phyloP scores from a whole-genome alignment of 768 basidiomycete genomes.

The Boletales sp. region DNA sequence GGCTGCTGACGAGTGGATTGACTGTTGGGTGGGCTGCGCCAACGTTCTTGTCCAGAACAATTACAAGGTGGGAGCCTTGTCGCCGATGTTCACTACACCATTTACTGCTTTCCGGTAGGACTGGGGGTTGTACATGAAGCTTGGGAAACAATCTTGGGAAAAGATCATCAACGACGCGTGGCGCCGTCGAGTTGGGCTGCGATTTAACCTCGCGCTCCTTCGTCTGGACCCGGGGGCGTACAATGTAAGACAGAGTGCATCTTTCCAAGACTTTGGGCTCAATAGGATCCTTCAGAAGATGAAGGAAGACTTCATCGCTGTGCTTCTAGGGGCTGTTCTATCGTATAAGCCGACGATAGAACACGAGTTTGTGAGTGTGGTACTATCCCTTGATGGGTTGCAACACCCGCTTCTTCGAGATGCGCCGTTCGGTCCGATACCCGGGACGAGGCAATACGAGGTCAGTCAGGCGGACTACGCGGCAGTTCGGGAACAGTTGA shows the following conservation, averaged over 20 bases:
- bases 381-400: slow-evolving; percentile 58
- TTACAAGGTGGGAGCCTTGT: slow-evolving; percentile 33
- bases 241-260: slow-evolving; percentile 36
- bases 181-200: slow-evolving; percentile 57
- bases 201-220: slow-evolving; percentile 56
- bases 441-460: slow-evolving; percentile 23
- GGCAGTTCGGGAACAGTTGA: slow-evolving; percentile 33
- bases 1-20: slow-evolving; percentile 56
- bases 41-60: slow-evolving; percentile 55
- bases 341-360: slow-evolving; percentile 49
- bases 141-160: slow-evolving; percentile 51
- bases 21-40: slow-evolving; percentile 73
- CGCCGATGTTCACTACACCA: background rate
- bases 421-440: slow-evolving; percentile 26
- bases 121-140: slow-evolving; percentile 57
- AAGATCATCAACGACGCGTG: slow-evolving; percentile 49
- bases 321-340: slow-evolving; percentile 51
- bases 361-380: slow-evolving; percentile 50
- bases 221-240: slow-evolving; percentile 61
- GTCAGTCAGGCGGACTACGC: slow-evolving; percentile 31
- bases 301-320: slow-evolving; percentile 48
- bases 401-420: slow-evolving; percentile 49
- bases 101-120: slow-evolving; percentile 35
- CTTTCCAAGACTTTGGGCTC: background rate
- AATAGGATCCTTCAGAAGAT: slow-evolving; percentile 34